These are phyloP conservation scores for Ascobolus immersus DNA, from an alignment of 495 filamentous ascomycete genomes.

Conservation along the genomic window DNA sequence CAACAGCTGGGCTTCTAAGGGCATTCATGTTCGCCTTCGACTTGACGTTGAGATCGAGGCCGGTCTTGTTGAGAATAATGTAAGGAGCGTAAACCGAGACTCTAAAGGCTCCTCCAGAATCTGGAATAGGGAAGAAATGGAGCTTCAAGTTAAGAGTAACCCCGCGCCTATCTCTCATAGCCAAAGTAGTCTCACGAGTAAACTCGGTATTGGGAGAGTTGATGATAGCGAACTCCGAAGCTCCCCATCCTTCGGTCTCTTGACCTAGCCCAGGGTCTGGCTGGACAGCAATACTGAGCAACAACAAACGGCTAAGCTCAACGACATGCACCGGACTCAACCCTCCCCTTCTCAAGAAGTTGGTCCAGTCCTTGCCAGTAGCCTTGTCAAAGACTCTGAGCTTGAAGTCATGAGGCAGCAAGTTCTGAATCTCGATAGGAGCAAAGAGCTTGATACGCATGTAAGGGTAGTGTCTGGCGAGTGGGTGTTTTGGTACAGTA, in stretches of 20 bases:
- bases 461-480: conserved; percentile 68
- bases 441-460: conserved; percentile 80
- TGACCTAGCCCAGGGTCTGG: not conserved
- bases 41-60: conserved; percentile 63
- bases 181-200: conserved; percentile 50
- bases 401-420: conserved; percentile 94
- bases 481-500: conserved; percentile 50
- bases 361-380: conserved; percentile 94
- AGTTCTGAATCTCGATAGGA: conserved; percentile 78
- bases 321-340: conserved; percentile 93
- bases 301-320: conserved; percentile 71
- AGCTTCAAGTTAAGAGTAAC: conserved; percentile 56
- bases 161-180: conserved; percentile 58
- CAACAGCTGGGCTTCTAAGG: conserved; percentile 55
- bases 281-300: conserved; percentile 51
- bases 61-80: conserved; percentile 83
- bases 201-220: conserved; percentile 77
- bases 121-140: conserved; percentile 76
- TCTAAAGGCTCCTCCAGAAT: conserved; percentile 89
- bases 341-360: conserved; percentile 85
- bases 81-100: conserved; percentile 84
- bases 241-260: conserved; percentile 34
- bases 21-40: conserved; percentile 68
- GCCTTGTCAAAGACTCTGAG: conserved; percentile 96
- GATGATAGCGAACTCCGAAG: conserved; percentile 89